Base-by-base conservation (phyloP, 768 basidiomycete genomes). In the Panellus pusillus region DNA sequence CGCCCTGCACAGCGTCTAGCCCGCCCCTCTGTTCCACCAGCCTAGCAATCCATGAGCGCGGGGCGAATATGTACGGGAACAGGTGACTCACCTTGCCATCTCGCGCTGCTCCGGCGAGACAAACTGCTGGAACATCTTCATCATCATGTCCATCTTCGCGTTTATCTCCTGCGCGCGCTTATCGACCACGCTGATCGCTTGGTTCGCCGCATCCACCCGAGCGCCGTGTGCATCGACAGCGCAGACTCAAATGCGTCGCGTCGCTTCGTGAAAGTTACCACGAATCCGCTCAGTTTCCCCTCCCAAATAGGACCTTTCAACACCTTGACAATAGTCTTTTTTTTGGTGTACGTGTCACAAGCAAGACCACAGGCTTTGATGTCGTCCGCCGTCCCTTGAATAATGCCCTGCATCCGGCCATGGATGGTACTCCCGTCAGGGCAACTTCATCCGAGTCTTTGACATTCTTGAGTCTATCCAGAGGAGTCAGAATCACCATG, bases 311-410 rank as follows among this genome's bases (percentile, higher is more conserved):
- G 59, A 4, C 68, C 62, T 32, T 64, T 69, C 36, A 74, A 58
- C 0, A 72, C 65, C 50, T 70, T 73, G 41, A 68, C 66, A 27
- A 19, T 15, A 36, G 9, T 13, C 9, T 64, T 60, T 27, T 67
- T 68, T 48, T 70, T 72, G 19, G 62, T 56, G 50, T 72, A 74
- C 0, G 69, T 63, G 47, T 75, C 72, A 54, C 73, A 73, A 0
- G 54, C 28, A 19, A 52, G 68, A 1, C 63, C 67, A 44, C 71
- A 72, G 11, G 65, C 57, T 43, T 66, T 66, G 54, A 74, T 74
- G 50, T 72, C 68, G 7, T 66, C 44, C 20, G 68, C 68, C 4
- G 67, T 63, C 1, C 44, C 39, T 35, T 64, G 49, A 6, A 39
- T 19, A n/a, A 60, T 44, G 1, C 50, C 67, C 61, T 52, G 63